Conservation (phyloP, 306 rosid genomes). For the Prunus mongolica region DNA sequence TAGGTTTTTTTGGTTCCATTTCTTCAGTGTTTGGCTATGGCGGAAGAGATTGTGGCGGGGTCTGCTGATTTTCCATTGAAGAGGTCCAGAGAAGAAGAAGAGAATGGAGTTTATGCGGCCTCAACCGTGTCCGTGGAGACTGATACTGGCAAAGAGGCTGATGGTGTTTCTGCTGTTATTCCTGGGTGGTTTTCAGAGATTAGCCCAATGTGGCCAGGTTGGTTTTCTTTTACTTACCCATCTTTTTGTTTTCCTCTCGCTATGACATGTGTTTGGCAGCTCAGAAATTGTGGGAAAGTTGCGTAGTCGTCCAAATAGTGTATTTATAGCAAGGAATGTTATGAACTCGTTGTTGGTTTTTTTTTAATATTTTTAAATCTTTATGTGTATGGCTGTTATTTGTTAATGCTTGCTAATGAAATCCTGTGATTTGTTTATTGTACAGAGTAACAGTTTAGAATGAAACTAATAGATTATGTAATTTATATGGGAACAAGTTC, state of each 20-base stretch:
- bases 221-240: conserved; percentile 17
- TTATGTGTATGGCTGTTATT: not conserved
- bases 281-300: conserved; percentile 7
- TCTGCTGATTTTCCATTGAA: conserved; percentile 47
- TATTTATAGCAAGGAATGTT: not conserved
- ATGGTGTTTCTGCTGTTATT: conserved; percentile 55
- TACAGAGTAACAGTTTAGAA: not conserved
- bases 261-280: not conserved
- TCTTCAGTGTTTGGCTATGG: conserved; percentile 30
- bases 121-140: conserved; percentile 38
- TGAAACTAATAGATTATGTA: not conserved
- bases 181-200: conserved; percentile 99
- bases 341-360: not conserved
- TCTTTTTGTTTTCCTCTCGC: not conserved
- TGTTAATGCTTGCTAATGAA: not conserved
- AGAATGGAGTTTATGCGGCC: conserved; percentile 46
- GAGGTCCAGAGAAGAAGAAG: conserved; percentile 56
- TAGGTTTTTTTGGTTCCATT: conserved; percentile 12
- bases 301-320: not conserved
- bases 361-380: not conserved
- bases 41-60: conserved; percentile 41
- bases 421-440: not conserved
- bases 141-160: conserved; percentile 30
- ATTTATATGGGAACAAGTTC: not conserved
- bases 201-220: conserved; percentile 99